A percentile compares a stretch with the other conserved stretches of the same genome.
Evolutionary conservation across 2,329 filamentous ascomycete species (phyloP).

Genomic region (Penicillium aurantiogriseum): DNA sequence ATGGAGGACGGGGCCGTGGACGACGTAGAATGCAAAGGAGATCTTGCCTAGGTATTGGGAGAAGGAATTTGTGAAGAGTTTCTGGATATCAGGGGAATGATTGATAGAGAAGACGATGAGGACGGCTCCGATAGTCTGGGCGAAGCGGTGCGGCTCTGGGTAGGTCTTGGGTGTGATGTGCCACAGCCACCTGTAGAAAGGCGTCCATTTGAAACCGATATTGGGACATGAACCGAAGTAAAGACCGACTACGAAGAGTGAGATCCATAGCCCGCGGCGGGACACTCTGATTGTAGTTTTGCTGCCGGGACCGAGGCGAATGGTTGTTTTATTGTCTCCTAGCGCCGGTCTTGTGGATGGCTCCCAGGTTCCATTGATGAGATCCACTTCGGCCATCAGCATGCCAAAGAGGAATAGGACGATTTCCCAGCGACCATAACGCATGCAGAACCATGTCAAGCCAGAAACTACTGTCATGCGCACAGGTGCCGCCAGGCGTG

Average conservation of each 20-base stretch:
- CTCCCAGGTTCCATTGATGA: slow-evolving; percentile 41
- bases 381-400: slow-evolving; percentile 45
- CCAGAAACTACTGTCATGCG: slow-evolving; percentile 36
- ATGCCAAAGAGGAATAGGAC: slow-evolving; percentile 45
- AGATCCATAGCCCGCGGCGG: slow-evolving; percentile 37
- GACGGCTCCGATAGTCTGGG: slow-evolving; percentile 44
- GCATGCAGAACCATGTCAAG: slow-evolving; percentile 42
- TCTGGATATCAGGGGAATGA: slow-evolving; percentile 41
- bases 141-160: slow-evolving; percentile 45
- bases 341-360: slow-evolving; percentile 4
- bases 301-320: slow-evolving; percentile 15
- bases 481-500: slow-evolving; percentile 33
- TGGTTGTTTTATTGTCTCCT: slow-evolving; percentile 20
- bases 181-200: slow-evolving; percentile 44
- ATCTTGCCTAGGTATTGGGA: slow-evolving; percentile 50
- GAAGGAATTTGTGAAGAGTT: slow-evolving; percentile 41
- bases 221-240: slow-evolving; percentile 47
- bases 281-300: slow-evolving; percentile 24
- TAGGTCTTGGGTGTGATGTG: slow-evolving; percentile 42
- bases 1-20: slow-evolving; percentile 47
- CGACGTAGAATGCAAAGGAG: slow-evolving; percentile 50
- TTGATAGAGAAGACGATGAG: slow-evolving; percentile 46
- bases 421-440: slow-evolving; percentile 46
- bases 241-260: slow-evolving; percentile 40
- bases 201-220: slow-evolving; percentile 40